Percentiles rank a stretch among this genome's conserved stretches.
phyloP scores from a whole-genome alignment of 768 basidiomycete genomes.

The Phylloporus scabripes region DNA sequence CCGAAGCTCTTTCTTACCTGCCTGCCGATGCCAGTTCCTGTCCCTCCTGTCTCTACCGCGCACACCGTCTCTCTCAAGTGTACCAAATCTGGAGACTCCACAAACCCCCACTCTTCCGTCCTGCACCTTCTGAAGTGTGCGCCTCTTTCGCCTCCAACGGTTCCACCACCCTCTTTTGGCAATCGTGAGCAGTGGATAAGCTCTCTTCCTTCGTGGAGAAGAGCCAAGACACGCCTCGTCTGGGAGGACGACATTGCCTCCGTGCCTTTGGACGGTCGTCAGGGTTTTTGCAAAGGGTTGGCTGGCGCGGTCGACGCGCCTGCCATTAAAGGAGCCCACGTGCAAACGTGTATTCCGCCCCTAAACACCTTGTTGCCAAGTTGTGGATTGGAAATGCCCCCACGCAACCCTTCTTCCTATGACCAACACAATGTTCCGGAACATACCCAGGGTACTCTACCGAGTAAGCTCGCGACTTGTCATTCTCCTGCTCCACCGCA shows the following conservation, averaged over 20 bases:
- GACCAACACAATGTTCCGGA: slow-evolving; percentile 17
- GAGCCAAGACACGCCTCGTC: slow-evolving; percentile 58
- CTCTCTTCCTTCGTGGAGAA: slow-evolving; percentile 67
- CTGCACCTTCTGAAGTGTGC: slow-evolving; percentile 53
- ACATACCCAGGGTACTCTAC: neutral
- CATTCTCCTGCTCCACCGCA: slow-evolving; percentile 11
- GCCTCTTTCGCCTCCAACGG: slow-evolving; percentile 54
- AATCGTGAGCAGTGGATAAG: slow-evolving; percentile 70
- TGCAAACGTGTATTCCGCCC: slow-evolving; percentile 86
- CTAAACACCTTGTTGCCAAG: slow-evolving; percentile 26
- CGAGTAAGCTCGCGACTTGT: neutral
- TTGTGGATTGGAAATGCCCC: slow-evolving; percentile 12
- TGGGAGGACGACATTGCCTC: slow-evolving; percentile 51
- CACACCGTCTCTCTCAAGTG: slow-evolving; percentile 67
- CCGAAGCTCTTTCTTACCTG: slow-evolving; percentile 34
- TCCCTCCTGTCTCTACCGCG: slow-evolving; percentile 54
- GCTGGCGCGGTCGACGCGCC: slow-evolving; percentile 68
- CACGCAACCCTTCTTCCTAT: slow-evolving; percentile 24
- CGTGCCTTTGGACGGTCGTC: slow-evolving; percentile 23
- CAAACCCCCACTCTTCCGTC: slow-evolving; percentile 36
- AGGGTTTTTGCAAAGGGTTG: slow-evolving; percentile 74
- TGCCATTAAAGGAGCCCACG: slow-evolving; percentile 81
- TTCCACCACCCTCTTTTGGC: slow-evolving; percentile 58
- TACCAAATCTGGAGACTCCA: slow-evolving; percentile 38
- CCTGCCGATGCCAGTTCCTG: slow-evolving; percentile 85